Percentiles rank a stretch among this genome's conserved stretches.
These are phyloP conservation scores for Talaromyces piceae DNA, from an alignment of 2,329 filamentous ascomycete genomes.

Conservation along the genomic window DNA sequence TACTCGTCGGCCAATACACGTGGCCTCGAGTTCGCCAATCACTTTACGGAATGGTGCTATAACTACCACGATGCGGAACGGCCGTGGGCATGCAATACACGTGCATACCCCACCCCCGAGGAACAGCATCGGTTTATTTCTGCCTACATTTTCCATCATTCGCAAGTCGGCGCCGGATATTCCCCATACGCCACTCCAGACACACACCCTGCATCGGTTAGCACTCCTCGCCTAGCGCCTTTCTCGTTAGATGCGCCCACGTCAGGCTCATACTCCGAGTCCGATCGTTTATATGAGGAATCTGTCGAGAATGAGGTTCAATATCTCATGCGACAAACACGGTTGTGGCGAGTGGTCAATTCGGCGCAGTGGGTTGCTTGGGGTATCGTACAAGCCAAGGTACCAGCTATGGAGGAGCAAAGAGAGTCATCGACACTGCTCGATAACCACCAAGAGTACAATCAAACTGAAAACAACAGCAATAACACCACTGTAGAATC, in stretches of 20 bases:
- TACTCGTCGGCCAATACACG: constrained; percentile 85
- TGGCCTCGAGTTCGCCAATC: constrained; percentile 91
- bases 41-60: constrained; percentile 98
- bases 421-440: constrained; percentile 20
- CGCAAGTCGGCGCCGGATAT: constrained; percentile 37
- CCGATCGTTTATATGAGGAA: constrained; percentile 38
- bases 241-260: constrained; percentile 76
- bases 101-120: constrained; percentile 66
- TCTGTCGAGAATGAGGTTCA: constrained; percentile 60
- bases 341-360: constrained; percentile 80
- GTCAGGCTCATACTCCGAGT: background rate
- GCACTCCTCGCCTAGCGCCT: constrained; percentile 45
- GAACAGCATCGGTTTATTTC: constrained; percentile 80
- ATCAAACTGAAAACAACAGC: background rate
- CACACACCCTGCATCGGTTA: constrained; percentile 46
- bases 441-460: background rate
- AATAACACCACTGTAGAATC: background rate
- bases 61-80: constrained; percentile 75
- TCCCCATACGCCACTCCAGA: constrained; percentile 41
- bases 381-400: constrained; percentile 91
- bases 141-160: constrained; percentile 77
- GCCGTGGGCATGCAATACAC: constrained; percentile 61
- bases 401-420: constrained; percentile 58
- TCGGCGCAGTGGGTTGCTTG: constrained; percentile 89
- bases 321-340: constrained; percentile 67